Evolutionary conservation across 2,329 filamentous ascomycete species (phyloP), one percentile per base, ranked within the genome.

Genomic region (Drechslera avenae): DNA sequence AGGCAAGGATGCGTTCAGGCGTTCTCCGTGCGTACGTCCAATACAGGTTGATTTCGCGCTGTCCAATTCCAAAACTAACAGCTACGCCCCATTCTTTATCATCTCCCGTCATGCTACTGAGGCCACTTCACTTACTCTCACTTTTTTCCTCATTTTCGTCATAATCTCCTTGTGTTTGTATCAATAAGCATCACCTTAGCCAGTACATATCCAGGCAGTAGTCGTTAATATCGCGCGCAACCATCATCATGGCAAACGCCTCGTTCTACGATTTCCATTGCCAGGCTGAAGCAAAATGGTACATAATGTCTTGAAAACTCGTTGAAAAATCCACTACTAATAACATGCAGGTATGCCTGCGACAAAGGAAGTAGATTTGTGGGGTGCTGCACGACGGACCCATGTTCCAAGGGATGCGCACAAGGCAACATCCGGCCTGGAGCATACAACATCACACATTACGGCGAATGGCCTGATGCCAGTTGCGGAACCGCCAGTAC

Each of bases 371-470:
- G 67, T 13, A 64, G 61, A 4, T 78, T 78, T 37, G 64, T 78
- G 17, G 76, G 76, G 5, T 78, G 75, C 57, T 78, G 76, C 56
- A 56, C 53, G 8, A 46, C 52, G 4, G 64, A 76, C 31, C 71
- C 75, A 5, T 78, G 75, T 54, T 9, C 60, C 3, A 68, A 62
- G n/a, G 72, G 72, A 16, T 77, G 75, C 43, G 57, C 68, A 2
- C 57, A 63, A 49, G 69, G 64, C 9, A 63, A 69, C 48, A 50
- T 78, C 17, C 61, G 61, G 12, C 23, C 66, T 7, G 69, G 62
- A 10, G 69, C 53, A 39, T 77, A 74, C 60, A 68, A 72, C 14
- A 53, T 60, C 4, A 59, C 65, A 8, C 46, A 63, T 19, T 66
- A 73, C 47, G 64, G 66, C 12, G 62, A 59, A 23, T 70, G 72